phyloP scores from a whole-genome alignment of 2,329 filamentous ascomycete species.

The Arthroderma uncinatum region DNA sequence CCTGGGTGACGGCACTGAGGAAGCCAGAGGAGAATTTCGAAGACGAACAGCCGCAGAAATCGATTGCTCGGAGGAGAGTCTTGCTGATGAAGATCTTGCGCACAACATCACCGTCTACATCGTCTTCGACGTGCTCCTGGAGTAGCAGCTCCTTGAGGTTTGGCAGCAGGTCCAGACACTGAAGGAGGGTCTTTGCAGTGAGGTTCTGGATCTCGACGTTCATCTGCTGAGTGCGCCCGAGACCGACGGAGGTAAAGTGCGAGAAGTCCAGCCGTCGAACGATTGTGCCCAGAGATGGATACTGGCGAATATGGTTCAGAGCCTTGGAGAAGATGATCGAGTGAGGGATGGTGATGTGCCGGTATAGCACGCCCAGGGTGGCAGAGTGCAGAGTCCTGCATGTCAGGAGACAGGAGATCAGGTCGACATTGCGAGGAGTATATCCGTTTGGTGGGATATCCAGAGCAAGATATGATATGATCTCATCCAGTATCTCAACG shows the following conservation, averaged over 20 bases:
- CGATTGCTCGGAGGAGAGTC: conserved; percentile 53
- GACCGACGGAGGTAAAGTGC: conserved; percentile 69
- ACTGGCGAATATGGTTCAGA: conserved; percentile 54
- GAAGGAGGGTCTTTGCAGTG: conserved; percentile 59
- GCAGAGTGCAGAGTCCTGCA: conserved; percentile 63
- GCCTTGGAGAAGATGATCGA: conserved; percentile 77
- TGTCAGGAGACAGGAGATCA: conserved; percentile 64
- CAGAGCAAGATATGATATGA: conserved; percentile 62
- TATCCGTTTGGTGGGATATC: conserved; percentile 67
- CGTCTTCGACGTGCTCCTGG: conserved; percentile 71
- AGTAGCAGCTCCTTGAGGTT: conserved; percentile 66
- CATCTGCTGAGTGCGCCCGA: conserved; percentile 65
- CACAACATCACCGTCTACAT: conserved; percentile 57
- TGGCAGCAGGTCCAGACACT: conserved; percentile 60
- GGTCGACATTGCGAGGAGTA: conserved; percentile 63
- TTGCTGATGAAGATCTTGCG: conserved; percentile 59
- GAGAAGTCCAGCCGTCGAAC: conserved; percentile 74
- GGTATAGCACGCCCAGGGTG: conserved; percentile 64
- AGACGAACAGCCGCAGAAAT: conserved; percentile 68
- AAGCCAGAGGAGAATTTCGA: conserved; percentile 56
- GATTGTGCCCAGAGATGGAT: conserved; percentile 60
- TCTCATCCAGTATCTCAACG: conserved; percentile 58
- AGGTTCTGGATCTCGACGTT: conserved; percentile 64
- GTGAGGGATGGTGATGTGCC: conserved; percentile 70
- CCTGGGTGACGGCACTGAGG: conserved; percentile 40